phyloP scores from a whole-genome alignment of 2,329 filamentous ascomycete genomes.

The Clathrospora elynae region DNA sequence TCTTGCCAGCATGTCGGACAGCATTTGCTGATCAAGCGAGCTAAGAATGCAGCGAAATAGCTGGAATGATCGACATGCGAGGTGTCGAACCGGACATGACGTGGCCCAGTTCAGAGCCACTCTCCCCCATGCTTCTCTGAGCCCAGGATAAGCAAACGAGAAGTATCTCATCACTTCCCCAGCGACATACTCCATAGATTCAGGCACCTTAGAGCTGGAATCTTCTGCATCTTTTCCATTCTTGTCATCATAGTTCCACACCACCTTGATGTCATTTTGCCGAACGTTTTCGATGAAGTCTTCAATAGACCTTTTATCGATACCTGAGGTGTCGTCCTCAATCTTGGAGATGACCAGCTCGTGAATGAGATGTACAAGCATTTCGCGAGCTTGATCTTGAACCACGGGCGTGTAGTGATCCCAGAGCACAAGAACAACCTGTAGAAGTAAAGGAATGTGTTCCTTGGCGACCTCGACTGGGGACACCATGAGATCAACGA shows the following conservation, averaged over 20 bases:
- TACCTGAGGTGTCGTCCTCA: constrained; percentile 69
- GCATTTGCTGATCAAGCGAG: constrained; percentile 87
- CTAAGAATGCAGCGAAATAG: constrained; percentile 94
- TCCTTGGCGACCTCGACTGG: constrained; percentile 80
- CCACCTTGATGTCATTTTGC: constrained; percentile 78
- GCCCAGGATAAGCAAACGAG: constrained; percentile 78
- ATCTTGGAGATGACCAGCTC: constrained; percentile 83
- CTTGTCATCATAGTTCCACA: constrained; percentile 94
- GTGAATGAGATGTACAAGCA: constrained; percentile 97
- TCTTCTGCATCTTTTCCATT: constrained; percentile 74
- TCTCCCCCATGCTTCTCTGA: constrained; percentile 90
- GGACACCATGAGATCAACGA: constrained; percentile 95
- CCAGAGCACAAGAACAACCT: constrained; percentile 93
- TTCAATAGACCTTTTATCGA: constrained; percentile 78
- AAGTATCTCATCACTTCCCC: constrained; percentile 84
- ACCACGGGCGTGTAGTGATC: constrained; percentile 95
- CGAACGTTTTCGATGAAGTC: constrained; percentile 86
- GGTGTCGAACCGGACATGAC: constrained; percentile 90
- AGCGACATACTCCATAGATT: constrained; percentile 85
- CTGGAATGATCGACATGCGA: constrained; percentile 96
- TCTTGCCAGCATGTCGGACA: constrained; percentile 93
- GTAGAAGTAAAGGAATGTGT: constrained; percentile 81
- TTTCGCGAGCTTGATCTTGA: constrained; percentile 94
- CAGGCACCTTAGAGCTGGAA: constrained; percentile 77
- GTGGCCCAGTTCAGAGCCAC: constrained; percentile 94